Evolutionary conservation across 169 alveolate species (phyloP), one percentile per base, ranked within the genome.

Genomic region (Cryptosporidium tyzzeri): DNA sequence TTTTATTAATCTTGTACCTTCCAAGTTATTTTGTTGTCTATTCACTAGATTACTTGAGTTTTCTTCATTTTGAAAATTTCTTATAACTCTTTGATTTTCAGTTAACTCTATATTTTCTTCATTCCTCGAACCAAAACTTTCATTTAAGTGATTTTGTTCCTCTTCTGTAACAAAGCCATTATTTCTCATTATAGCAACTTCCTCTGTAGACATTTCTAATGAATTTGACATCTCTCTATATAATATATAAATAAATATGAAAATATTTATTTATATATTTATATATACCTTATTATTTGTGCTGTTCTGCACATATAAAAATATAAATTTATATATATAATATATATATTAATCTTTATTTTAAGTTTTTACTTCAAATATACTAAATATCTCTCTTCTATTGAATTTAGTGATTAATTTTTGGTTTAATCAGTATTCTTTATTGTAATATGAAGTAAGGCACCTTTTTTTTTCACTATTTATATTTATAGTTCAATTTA

Each of bases 91-190:
- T 23, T 55, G 67, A 23, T 8, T 23, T 10, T 55, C 35, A 23
- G 37, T 55, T 55, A 55, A 55, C 67, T 55, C 67, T 23, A 55
- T 48, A 48, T 48, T 55, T 55, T n/a, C 67, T 55, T 55, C 67
- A 55, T 55, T 55, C 14, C 67, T 55, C 5, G n/a, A 55, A 26
- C 35, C 8, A n/a, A 55, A 21, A 9, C 18, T 16, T 16, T 21
- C 67, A 55, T 6, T 26, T 55, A n/a, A 55, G 7, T 26, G 67
- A 7, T 12, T 55, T 3, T 23, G 18, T 26, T 55, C 67, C 23
- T 55, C 67, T 26, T 55, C 67, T 23, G 23, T 6, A 5, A 21
- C 67, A 55, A 55, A 23, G 35, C 9, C 67, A 55, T 55, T 55
- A 10, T 55, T 55, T 55, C 37, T 55, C 67, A n/a, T 55, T 26